Base-by-base conservation (phyloP, 192 early-diverging fungal genomes). In the Rhizophagus prolifer region DNA sequence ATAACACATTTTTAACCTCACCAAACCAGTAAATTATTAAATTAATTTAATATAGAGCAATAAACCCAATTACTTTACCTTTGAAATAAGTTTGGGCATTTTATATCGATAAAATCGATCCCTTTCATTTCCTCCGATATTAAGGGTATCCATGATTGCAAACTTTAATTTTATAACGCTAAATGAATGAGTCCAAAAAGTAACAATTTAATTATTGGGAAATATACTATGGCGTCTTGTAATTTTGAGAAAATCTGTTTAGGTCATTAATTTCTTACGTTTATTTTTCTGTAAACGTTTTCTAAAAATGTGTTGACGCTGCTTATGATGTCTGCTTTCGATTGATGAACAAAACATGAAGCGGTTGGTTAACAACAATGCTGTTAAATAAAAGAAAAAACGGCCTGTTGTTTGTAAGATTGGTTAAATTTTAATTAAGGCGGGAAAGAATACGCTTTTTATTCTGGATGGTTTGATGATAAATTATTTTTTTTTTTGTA, bases 51-150 rank as follows among this genome's bases (percentile, higher is more conserved):
- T 9, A 38, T 38, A 38, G 6, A 38, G 36, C 36, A 38, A 38
- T 38, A 38, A 6, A 38, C 5, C 36, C 36, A 26, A 47, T 16
- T 47, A 50, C 44, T 26, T 28, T 90, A 87, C 84, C 86, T 94
- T 94, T 78, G 87, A 85, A 76, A 88, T 82, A 60, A 98, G 86
- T 74, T 88, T 91, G 46, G 96, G 97, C 97, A 99, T 99, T 87
- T 97, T 98, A 91, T 99, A 99, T 62, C 97, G 94, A 88, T 98
- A 96, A 82, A 95, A 99, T 83, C 92, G 86, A 89, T 99, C 97
- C 74, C 92, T 88, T 74, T 92, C 89, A 83, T 96, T 94, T 80
- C 94, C 89, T 71, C 93, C 89, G 81, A 98, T 95, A 86, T 98
- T 98, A 78, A 93, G 83, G 81, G 86, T 82, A 85, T 87, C 86